phyloP scores from a whole-genome alignment of 2,329 filamentous ascomycete genomes.

The Celoporthe dispersa region DNA sequence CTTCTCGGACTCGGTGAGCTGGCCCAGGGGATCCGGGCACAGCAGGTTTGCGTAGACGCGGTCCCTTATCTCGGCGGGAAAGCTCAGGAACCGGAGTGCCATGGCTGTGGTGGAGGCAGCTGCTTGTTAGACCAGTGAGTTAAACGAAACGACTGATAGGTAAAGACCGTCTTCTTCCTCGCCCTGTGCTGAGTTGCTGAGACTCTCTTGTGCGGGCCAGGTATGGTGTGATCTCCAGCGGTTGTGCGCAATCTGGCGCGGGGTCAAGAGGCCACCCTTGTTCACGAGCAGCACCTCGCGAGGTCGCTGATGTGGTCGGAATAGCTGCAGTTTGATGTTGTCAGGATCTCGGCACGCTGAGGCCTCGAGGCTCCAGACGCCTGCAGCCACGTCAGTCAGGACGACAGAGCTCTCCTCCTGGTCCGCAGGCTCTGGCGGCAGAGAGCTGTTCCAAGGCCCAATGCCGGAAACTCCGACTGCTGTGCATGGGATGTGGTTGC shows the following conservation, averaged over 20 bases:
- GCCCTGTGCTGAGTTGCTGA: too few relatives aligned
- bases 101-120: background rate
- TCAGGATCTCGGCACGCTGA: background rate
- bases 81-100: slow-evolving; percentile 10
- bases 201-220: too few relatives aligned
- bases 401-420: background rate
- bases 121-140: background rate
- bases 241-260: background rate
- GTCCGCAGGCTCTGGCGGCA: background rate
- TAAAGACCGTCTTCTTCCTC: too few relatives aligned
- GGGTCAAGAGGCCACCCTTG: too few relatives aligned
- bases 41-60: slow-evolving; percentile 18
- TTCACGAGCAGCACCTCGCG: background rate
- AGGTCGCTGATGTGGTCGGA: background rate
- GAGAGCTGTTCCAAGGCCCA: background rate
- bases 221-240: too few relatives aligned
- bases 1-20: background rate
- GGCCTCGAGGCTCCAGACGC: background rate
- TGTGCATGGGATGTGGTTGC: background rate
- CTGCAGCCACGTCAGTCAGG: background rate
- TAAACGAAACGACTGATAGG: too few relatives aligned
- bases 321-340: background rate
- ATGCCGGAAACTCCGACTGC: background rate
- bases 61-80: slow-evolving; percentile 17
- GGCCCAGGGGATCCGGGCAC: slow-evolving; percentile 1